These are phyloP conservation scores for Coelomomyces lativittatus DNA, from an alignment of 371 early-diverging fungal species.

Conservation along the genomic window DNA sequence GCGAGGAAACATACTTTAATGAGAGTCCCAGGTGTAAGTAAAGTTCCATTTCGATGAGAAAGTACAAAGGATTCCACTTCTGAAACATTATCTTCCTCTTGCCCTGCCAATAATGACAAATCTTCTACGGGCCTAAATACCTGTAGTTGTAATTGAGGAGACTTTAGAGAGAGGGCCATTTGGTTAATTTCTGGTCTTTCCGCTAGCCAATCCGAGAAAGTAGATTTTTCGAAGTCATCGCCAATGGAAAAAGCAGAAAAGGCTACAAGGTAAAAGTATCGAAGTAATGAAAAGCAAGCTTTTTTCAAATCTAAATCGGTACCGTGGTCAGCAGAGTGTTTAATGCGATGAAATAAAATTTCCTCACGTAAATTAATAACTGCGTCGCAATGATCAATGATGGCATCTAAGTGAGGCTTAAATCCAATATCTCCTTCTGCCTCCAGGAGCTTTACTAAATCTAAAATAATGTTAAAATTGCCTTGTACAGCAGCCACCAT, in stretches of 20 bases:
- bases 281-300: constrained; percentile 33
- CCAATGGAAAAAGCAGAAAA: constrained; percentile 36
- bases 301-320: constrained; percentile 4
- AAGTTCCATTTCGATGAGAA: neutral
- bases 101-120: constrained; percentile 16
- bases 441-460: constrained; percentile 28
- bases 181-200: constrained; percentile 34
- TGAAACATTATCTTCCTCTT: too few relatives aligned
- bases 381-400: constrained; percentile 43
- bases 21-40: constrained; percentile 1
- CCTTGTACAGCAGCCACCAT: constrained; percentile 45
- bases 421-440: too few relatives aligned
- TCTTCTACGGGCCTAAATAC: constrained; percentile 52
- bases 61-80: constrained; percentile 38
- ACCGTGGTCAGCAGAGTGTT: neutral
- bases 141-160: constrained; percentile 7
- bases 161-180: too few relatives aligned
- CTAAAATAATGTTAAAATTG: constrained; percentile 35
- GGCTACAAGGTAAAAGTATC: constrained; percentile 49
- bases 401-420: constrained; percentile 35
- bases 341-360: constrained; percentile 39
- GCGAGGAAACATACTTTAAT: too few relatives aligned
- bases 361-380: constrained; percentile 45
- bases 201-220: constrained; percentile 38
- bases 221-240: constrained; percentile 13